phyloP scores from a whole-genome alignment of 495 filamentous ascomycete species.

The Penicillium silybi region DNA sequence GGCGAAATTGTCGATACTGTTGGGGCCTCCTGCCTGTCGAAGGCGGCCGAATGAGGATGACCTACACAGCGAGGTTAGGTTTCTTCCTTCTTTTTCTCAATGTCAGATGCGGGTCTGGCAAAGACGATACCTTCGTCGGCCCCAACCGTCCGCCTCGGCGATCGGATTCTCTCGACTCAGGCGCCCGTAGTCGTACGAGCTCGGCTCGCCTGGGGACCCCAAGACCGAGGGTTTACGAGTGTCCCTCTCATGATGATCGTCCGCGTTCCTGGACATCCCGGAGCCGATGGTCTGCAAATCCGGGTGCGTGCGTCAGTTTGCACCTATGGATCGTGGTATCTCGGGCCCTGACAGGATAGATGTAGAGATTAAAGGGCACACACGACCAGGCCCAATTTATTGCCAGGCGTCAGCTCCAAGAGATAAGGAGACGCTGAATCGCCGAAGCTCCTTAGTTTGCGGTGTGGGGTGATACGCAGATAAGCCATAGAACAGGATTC shows the following conservation, averaged over 20 bases:
- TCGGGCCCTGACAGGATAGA: too few relatives aligned
- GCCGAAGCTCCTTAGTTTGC: neutral
- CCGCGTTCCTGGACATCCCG: slow-evolving; percentile 11
- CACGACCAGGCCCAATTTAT: neutral
- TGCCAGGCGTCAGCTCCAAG: neutral
- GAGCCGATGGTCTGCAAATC: neutral
- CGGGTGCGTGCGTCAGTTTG: neutral
- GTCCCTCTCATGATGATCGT: slow-evolving; percentile 5
- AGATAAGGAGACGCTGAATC: neutral
- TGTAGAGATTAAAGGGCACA: neutral
- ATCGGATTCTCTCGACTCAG: slow-evolving; percentile 10
- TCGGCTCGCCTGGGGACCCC: slow-evolving; percentile 11
- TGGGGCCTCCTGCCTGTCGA: slow-evolving; percentile 80
- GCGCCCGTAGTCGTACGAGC: slow-evolving; percentile 18
- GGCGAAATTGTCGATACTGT: slow-evolving; percentile 92
- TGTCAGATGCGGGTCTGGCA: neutral
- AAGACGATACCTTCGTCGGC: slow-evolving; percentile 16
- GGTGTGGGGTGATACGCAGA: neutral
- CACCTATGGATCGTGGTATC: neutral
- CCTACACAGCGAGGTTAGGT: slow-evolving; percentile 13
- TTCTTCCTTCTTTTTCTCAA: neutral
- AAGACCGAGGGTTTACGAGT: neutral
- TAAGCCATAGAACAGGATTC: neutral
- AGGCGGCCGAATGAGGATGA: slow-evolving; percentile 71
- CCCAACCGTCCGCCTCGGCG: slow-evolving; percentile 13